phyloP scores from a whole-genome alignment of 768 basidiomycete genomes.

The Boletus sensibilis region DNA sequence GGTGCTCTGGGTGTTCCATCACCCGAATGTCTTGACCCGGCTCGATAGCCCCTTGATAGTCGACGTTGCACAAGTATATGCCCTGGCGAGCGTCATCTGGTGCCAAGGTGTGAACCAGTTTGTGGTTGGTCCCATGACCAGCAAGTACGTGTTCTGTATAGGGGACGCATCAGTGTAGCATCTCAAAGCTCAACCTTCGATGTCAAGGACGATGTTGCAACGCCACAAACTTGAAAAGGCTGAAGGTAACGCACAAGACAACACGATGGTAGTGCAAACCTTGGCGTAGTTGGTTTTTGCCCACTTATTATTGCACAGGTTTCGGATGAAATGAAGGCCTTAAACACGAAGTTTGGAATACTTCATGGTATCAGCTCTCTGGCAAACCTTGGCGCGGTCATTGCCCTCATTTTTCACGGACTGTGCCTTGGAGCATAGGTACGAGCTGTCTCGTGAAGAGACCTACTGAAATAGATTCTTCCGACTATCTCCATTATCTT shows the following conservation, averaged over 20 bases:
- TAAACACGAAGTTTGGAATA: conserved; percentile 64
- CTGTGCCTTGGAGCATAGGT: conserved; percentile 59
- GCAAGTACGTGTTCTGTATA: conserved; percentile 45
- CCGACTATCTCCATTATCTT: neutral
- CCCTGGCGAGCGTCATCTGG: conserved; percentile 43
- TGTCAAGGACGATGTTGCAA: conserved; percentile 67
- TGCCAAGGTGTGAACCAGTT: conserved; percentile 63
- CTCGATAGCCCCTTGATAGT: conserved; percentile 46
- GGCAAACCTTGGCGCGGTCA: conserved; percentile 59
- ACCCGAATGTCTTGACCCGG: conserved; percentile 53
- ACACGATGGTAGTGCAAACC: conserved; percentile 52
- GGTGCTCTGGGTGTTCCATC: conserved; percentile 55
- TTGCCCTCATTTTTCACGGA: conserved; percentile 66
- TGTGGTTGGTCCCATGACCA: conserved; percentile 70
- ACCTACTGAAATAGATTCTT: neutral
- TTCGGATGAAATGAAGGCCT: conserved; percentile 63
- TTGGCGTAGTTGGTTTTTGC: conserved; percentile 4
- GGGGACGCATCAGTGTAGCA: neutral
- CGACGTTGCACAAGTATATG: conserved; percentile 67
- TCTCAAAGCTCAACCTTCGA: neutral
- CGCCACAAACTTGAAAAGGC: conserved; percentile 72
- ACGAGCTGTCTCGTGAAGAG: conserved; percentile 31
- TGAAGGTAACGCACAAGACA: conserved; percentile 66
- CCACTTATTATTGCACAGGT: conserved; percentile 41
- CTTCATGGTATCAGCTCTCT: conserved; percentile 71